phyloP scores from a whole-genome alignment of 2,329 filamentous ascomycete species.

The Trichothecium roseum region DNA sequence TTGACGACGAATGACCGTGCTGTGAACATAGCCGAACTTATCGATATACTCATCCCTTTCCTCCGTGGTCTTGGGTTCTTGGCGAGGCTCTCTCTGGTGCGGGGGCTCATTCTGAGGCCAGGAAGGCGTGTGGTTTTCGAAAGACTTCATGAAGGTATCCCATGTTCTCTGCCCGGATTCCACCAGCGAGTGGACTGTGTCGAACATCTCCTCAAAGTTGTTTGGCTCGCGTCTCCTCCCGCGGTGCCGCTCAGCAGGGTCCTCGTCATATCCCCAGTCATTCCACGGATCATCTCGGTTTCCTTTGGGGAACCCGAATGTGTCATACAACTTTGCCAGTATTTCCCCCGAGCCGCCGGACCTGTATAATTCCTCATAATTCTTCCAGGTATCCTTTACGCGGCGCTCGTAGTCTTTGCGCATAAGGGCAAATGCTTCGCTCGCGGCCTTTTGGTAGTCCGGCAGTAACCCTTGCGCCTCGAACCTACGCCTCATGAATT shows the following conservation, averaged over 20 bases:
- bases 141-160: slow-evolving; percentile 24
- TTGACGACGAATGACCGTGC: slow-evolving; percentile 27
- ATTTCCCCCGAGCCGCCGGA: too few species aligned
- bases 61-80: slow-evolving; percentile 17
- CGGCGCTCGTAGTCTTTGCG: too few species aligned
- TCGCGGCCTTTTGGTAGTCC: too few species aligned
- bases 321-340: too few species aligned
- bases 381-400: slow-evolving; percentile 6
- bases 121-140: too few species aligned
- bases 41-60: slow-evolving; percentile 32
- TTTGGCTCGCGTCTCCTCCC: slow-evolving; percentile 12
- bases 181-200: slow-evolving; percentile 24
- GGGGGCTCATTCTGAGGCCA: slow-evolving; percentile 4
- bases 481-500: slow-evolving; percentile 29
- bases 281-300: neutral
- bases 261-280: neutral
- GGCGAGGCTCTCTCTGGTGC: too few species aligned
- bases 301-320: neutral
- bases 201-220: slow-evolving; percentile 31
- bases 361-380: slow-evolving; percentile 5
- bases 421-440: too few species aligned
- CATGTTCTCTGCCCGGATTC: slow-evolving; percentile 27
- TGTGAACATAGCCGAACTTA: slow-evolving; percentile 29
- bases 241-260: neutral
- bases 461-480: slow-evolving; percentile 17